A percentile compares a stretch with the other conserved stretches of the same genome.
Conservation (phyloP, 805 yeast species). For the Saturnispora halmiae region DNA sequence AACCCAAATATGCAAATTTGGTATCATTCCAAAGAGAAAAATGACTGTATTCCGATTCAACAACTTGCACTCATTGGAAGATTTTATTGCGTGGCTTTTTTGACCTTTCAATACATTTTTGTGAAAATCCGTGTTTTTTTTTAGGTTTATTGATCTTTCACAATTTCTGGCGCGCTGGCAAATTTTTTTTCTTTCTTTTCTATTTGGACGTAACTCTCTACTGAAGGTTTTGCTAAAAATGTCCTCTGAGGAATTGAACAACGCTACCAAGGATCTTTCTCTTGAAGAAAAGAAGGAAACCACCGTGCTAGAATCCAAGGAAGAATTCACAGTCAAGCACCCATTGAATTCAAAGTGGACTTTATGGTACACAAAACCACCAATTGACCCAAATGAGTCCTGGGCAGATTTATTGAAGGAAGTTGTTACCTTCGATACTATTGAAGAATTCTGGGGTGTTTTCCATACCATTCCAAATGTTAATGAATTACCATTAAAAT, state of each 20-base stretch:
- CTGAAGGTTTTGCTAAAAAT: slow-evolving; percentile 13
- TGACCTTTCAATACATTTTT: too few species aligned
- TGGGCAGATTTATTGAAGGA: slow-evolving; percentile 93
- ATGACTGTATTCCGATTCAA: too few species aligned
- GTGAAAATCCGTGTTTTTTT: too few species aligned
- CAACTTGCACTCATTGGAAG: too few species aligned
- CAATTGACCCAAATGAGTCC: slow-evolving; percentile 64
- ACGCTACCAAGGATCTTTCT: slow-evolving; percentile 28
- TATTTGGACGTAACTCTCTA: background rate
- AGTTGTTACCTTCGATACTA: slow-evolving; percentile 85
- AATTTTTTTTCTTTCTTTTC: slow-evolving; percentile 1
- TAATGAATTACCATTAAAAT: slow-evolving; percentile 78
- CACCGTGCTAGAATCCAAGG: slow-evolving; percentile 51
- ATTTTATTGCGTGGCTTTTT: too few species aligned
- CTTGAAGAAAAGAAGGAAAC: slow-evolving; percentile 29
- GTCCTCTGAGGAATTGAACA: slow-evolving; percentile 28
- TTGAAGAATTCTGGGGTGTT: slow-evolving; percentile 98
- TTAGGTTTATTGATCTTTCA: too few species aligned
- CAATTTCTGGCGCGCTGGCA: background rate
- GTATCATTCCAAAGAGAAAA: too few species aligned
- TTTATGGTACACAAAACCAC: slow-evolving; percentile 95
- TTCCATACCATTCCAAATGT: slow-evolving; percentile 90
- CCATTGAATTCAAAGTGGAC: slow-evolving; percentile 92
- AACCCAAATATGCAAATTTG: too few species aligned
- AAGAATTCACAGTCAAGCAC: slow-evolving; percentile 69